Percentiles rank a stretch among this genome's conserved stretches.
These are phyloP conservation scores for Arachnomyces sp. DNA, from an alignment of 2,329 filamentous ascomycete genomes.

Conservation along the genomic window DNA sequence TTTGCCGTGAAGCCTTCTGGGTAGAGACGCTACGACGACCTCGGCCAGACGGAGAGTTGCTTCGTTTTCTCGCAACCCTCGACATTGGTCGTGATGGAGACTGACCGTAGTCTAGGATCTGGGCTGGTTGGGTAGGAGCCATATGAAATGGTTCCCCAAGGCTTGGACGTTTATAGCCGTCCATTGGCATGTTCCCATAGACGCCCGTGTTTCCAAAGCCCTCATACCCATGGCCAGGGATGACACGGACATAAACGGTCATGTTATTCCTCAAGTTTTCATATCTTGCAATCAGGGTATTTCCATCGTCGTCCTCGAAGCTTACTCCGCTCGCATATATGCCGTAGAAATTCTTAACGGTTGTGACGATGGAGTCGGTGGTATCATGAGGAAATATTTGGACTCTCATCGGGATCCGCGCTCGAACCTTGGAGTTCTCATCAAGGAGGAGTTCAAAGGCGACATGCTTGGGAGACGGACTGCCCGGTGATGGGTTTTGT, in stretches of 20 bases:
- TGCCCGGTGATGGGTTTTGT: conserved; percentile 31
- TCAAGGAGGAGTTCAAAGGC: conserved; percentile 57
- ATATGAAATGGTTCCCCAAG: conserved; percentile 59
- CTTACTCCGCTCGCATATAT: conserved; percentile 85
- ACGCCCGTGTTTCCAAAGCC: conserved; percentile 38
- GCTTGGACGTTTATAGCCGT: conserved; percentile 50
- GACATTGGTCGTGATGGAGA: conserved; percentile 62
- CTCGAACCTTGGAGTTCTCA: conserved; percentile 50
- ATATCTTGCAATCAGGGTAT: conserved; percentile 87
- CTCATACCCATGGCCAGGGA: conserved; percentile 47
- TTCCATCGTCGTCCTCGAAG: conserved; percentile 85
- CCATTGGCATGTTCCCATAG: conserved; percentile 42
- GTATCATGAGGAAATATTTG: conserved; percentile 94
- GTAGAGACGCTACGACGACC: conserved; percentile 72
- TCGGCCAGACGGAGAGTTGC: conserved; percentile 64
- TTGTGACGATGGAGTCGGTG: conserved; percentile 94
- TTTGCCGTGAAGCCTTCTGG: conserved; percentile 63
- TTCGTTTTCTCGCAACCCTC: conserved; percentile 66
- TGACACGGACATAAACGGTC: conserved; percentile 85
- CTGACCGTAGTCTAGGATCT: conserved; percentile 50
- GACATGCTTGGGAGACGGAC: conserved; percentile 50
- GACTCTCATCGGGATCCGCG: conserved; percentile 59
- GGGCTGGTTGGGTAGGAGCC: conserved; percentile 49
- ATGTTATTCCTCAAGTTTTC: conserved; percentile 93
- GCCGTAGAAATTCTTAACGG: conserved; percentile 98